Conservation (phyloP, 179 eudicot genomes). For the Heliamphora pulchella region DNA sequence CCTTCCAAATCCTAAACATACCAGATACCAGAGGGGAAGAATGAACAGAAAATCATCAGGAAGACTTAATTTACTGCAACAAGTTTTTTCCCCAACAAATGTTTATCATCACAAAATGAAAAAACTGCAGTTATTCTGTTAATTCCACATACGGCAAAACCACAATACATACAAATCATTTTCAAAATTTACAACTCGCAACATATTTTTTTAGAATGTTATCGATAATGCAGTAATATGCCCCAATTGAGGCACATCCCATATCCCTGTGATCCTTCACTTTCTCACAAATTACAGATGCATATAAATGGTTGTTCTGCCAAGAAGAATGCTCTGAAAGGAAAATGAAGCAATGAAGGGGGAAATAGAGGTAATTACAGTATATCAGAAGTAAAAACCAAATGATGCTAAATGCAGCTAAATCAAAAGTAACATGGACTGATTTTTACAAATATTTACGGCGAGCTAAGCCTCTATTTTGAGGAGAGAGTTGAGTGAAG, state of each 20-base stretch:
- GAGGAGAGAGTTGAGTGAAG: conserved; percentile 84
- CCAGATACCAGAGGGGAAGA: too few species aligned
- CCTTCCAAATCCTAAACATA: too few species aligned
- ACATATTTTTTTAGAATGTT: too few species aligned
- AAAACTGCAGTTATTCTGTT: too few species aligned
- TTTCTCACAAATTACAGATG: neutral
- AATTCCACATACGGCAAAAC: neutral
- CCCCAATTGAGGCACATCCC: neutral
- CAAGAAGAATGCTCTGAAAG: neutral
- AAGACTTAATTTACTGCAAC: too few species aligned
- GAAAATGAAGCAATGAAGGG: neutral
- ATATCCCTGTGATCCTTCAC: neutral
- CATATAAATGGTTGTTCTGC: neutral
- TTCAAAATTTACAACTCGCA: too few species aligned
- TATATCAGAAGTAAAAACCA: neutral
- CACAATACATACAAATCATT: neutral
- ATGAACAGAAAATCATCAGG: too few species aligned
- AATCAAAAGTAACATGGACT: neutral
- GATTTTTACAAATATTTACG: conserved; percentile 18
- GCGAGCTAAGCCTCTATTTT: conserved; percentile 34
- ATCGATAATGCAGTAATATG: neutral
- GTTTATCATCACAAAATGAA: too few species aligned
- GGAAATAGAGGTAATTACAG: neutral
- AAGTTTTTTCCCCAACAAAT: too few species aligned
- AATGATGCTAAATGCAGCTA: neutral